phyloP scores from a whole-genome alignment of 148 eudicot genomes.

The Silene latifolia region DNA sequence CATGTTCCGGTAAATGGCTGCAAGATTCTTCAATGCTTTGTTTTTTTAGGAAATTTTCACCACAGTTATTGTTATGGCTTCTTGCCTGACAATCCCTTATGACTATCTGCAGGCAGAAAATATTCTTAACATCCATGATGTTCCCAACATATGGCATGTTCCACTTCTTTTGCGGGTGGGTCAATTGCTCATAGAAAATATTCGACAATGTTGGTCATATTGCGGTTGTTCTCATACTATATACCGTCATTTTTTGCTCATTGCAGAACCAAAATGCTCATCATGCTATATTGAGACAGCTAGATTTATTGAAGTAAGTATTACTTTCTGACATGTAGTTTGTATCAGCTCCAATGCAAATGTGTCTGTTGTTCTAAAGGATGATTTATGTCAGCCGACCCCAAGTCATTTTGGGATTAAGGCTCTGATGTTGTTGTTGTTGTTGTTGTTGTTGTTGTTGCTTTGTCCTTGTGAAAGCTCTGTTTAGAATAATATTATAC shows the following conservation, averaged over 20 bases:
- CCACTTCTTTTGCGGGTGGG: conserved; percentile 86
- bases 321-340: conserved; percentile 1
- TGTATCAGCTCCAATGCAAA: background rate
- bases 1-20: conserved; percentile 75
- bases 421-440: too few species aligned
- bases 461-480: too few species aligned
- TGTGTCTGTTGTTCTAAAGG: background rate
- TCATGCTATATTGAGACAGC: conserved; percentile 66
- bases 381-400: too few species aligned
- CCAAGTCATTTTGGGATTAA: too few species aligned
- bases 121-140: conserved; percentile 89
- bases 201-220: background rate
- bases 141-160: conserved; percentile 97
- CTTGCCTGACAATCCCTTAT: conserved; percentile 13
- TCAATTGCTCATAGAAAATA: conserved; percentile 9
- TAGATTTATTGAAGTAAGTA: conserved; percentile 56
- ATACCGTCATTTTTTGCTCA: conserved; percentile 10
- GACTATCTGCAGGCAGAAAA: conserved; percentile 54
- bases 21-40: background rate
- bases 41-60: background rate
- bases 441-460: too few species aligned
- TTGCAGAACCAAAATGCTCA: conserved; percentile 91
- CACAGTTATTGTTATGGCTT: background rate
- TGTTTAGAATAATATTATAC: too few species aligned
- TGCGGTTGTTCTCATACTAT: conserved; percentile 6